Conservation (phyloP, 139 green algal genomes). For the Mesotaenium endlicherianum region DNA sequence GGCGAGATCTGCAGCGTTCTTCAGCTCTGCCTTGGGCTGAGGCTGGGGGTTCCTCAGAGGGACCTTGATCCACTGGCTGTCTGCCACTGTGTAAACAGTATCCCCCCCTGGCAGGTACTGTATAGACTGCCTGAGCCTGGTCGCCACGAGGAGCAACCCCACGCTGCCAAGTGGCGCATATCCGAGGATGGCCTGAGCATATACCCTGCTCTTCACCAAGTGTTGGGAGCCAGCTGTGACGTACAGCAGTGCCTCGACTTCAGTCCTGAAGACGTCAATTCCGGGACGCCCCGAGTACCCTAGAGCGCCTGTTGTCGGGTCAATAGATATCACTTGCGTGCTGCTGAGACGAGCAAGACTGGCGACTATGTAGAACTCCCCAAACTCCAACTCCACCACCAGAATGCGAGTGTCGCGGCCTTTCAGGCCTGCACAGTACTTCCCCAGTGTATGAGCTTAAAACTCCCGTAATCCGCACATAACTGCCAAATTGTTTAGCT, state of each 20-base stretch:
- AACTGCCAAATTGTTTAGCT: too few relatives aligned
- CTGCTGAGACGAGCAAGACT: not conserved
- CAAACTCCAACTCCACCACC: conserved; percentile 32
- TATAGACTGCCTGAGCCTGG: conserved; percentile 66
- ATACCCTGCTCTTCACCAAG: conserved; percentile 33
- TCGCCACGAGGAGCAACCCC: conserved; percentile 80
- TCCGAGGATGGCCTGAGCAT: conserved; percentile 72
- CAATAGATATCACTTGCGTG: conserved; percentile 45
- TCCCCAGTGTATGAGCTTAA: too few relatives aligned
- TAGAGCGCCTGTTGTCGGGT: conserved; percentile 43
- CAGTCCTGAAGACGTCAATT: conserved; percentile 35
- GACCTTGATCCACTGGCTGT: conserved; percentile 77
- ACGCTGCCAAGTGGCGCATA: conserved; percentile 71
- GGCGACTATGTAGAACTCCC: conserved; percentile 26
- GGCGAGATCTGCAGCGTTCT: conserved; percentile 52
- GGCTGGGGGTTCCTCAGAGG: conserved; percentile 53
- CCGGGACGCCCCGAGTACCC: not conserved
- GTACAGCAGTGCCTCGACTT: conserved; percentile 26
- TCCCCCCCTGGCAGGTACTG: conserved; percentile 80
- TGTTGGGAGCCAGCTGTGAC: not conserved
- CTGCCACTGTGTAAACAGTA: conserved; percentile 75
- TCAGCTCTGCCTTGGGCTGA: conserved; percentile 19
- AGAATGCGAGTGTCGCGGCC: conserved; percentile 12
- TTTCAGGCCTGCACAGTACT: too few relatives aligned
- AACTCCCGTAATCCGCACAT: too few relatives aligned